Base-by-base conservation (phyloP, 2,329 filamentous ascomycete species). In the Fusarium tjaetaba region DNA sequence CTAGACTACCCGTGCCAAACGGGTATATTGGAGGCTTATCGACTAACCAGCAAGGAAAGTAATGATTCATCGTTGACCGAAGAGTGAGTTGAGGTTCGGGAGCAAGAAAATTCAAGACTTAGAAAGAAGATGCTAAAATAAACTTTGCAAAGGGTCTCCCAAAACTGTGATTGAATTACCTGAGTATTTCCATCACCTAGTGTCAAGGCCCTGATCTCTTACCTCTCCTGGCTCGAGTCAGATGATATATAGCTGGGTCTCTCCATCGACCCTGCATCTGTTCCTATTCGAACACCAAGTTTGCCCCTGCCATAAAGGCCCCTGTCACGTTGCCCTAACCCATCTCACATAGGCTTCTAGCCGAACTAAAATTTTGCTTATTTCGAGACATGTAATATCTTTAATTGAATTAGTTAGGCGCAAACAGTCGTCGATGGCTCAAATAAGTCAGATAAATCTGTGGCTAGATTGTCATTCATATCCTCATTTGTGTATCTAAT, bases 231-330 rank as follows among this genome's bases (percentile, higher is more conserved):
- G 36, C 10, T 9, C 36, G 18, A 20, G 9, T 93, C 74, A 94
- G 97, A 80, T 95, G 98, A 82, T 92, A 92, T 1, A 98, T 98
- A 76, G 95, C 98, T 38, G 96, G 96, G 3, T 96, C 98, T 20
- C 98, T 98, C 84, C 98, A 98, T 84, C 97, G 97, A 85, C 96
- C 91, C 80, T 98, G 95, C 86, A 98, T 97, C 93, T 98, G 98
- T 75, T 96, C 94, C 2, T 98, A 98, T 80, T 95, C 95, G 49
- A 98, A 98, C 86, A 98, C 98, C 87, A 98, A 98, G 86, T 96
- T 97, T 82, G 93, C 92, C 66, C 98, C 98, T 83, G 91, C 95
- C 1, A 92, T 98, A 80, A 97, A 96, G 84, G 96, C 95, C 4
- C 82, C 98, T 73, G 96, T 96, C 7, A 91, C 97, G 89, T 98